These are phyloP conservation scores for Mallotus repandus DNA, from an alignment of 441 rosid species.

Conservation along the genomic window DNA sequence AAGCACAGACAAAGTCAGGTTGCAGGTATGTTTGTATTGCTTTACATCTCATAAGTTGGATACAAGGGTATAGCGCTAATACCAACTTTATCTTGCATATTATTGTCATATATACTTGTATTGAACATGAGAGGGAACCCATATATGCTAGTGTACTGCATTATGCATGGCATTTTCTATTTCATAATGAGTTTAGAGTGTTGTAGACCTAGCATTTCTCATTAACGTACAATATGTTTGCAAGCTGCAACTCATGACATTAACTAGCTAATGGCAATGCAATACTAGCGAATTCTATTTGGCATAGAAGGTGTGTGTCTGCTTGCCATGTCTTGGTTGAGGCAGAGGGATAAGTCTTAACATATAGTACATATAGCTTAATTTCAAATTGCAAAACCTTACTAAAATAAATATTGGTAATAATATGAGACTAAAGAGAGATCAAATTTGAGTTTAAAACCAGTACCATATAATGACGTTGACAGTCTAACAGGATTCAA, in stretches of 20 bases:
- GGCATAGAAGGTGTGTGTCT: neutral
- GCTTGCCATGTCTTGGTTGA: neutral
- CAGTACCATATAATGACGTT: constrained; percentile 44
- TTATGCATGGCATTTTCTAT: neutral
- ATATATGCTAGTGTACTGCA: neutral
- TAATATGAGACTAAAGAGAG: neutral
- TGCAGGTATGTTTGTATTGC: constrained; percentile 9
- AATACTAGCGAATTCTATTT: neutral
- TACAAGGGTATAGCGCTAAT: neutral
- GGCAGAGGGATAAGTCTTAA: neutral
- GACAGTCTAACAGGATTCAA: constrained; percentile 48
- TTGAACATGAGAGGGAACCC: neutral
- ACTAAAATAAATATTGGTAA: neutral
- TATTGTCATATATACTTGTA: neutral
- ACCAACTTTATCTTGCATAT: neutral
- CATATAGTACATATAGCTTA: neutral
- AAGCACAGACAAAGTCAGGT: constrained; percentile 22
- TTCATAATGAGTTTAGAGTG: neutral
- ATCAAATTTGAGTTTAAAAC: constrained; percentile 16
- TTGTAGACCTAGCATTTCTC: neutral
- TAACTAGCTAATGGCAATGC: neutral
- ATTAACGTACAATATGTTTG: neutral
- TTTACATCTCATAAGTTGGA: neutral
- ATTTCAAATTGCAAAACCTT: neutral
- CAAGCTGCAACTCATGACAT: neutral